Base-by-base conservation (phyloP, 306 rosid species). In the Prinsepia uniflora region DNA sequence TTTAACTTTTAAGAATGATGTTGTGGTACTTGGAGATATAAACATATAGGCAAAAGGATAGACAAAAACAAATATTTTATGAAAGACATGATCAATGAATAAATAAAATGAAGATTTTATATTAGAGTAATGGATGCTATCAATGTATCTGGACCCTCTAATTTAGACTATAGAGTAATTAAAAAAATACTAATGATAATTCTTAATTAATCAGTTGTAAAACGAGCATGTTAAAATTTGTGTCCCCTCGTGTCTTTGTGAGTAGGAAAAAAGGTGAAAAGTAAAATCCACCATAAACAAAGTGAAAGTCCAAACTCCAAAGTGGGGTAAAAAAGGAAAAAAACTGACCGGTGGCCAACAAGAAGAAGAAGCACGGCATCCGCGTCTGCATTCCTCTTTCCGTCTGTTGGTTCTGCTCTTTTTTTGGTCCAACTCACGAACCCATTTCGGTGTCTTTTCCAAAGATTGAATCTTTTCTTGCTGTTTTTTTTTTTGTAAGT, bases 281-380 rank as follows among this genome's bases (percentile, higher is more conserved):
- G 61, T 18, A 30, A 40, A 42, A 18, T n/a, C 20, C 59, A 68
- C 10, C 12, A 40, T 36, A 59, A 14, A 36, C 15, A 68, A 53
- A 68, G 36, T 19, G 24, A 6, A 54, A 53, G 40, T 48, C 48
- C 19, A 7, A 6, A 45, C 30, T 24, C 30, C n/a, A n/a, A n/a
- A 50, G 1, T 52, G 46, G 45, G 46, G 30, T 19, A 69, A 20
- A 42, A 14, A 52, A 14, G 15, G 15, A 22, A 55, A 56, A 20
- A 41, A 2, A 41, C 41, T 34, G 41, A 54, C 61, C 30, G 30
- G 30, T 24, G n/a, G 2, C 1, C 30, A 24, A 24, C 70, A 62
- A 71, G 86, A 80, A 42, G 82, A 81, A 78, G 84, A 76, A 82
- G 48, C 76, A 80, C 54, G 55, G 48, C 50, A 43, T 79, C 30